Base-by-base conservation (phyloP, 371 early-diverging fungal species). In the Mucor racemosus region DNA sequence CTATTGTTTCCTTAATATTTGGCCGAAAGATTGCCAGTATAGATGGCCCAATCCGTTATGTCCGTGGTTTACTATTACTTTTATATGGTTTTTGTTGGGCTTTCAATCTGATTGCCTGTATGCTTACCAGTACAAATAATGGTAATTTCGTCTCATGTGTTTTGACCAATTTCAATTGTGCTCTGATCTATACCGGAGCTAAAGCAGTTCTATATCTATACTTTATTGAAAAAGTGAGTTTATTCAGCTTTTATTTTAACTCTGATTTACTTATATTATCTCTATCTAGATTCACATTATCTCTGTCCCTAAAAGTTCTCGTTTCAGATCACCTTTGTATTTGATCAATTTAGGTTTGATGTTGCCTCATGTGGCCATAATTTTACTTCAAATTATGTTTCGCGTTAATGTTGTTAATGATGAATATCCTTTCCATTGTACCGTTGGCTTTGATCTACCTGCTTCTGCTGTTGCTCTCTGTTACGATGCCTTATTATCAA, bases 121-220 rank as follows among this genome's bases (percentile, higher is more conserved):
- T 85, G 79, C 60, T 81, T 46, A 78, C 77, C 38, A 83, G 83
- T 64, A 84, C 84, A 60, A 85, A 87, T 67, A 82, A 87, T 58
- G 82, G 79, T 59, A 87, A 87, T 31, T 59, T 53, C 11, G 56
- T 82, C 39, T 85, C 85, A 14, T 87, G 87, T 63, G 61, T 67
- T 15, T 71, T 87, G 55, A 75, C 80, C n/a, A 72, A 82, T 15
- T 80, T 76, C 62, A 76, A 79, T 36, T 71, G 73, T 36, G 65
- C 76, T 3, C 50, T 81, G 21, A 58, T 85, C 1, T 84, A 83
- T 58, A 82, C 81, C 6, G 31, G 62, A 8, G 64, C 81, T 26
- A 87, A 85, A 64, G 64, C 77, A n/a, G 53, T 78, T 8, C 73
- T 87, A 0, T 85, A 77, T 66, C 74, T 85, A 17, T 85, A 85